A percentile compares a stretch with the other conserved stretches of the same genome.
Conservation (phyloP, 331 rosid species). For the Acacia concinna region DNA sequence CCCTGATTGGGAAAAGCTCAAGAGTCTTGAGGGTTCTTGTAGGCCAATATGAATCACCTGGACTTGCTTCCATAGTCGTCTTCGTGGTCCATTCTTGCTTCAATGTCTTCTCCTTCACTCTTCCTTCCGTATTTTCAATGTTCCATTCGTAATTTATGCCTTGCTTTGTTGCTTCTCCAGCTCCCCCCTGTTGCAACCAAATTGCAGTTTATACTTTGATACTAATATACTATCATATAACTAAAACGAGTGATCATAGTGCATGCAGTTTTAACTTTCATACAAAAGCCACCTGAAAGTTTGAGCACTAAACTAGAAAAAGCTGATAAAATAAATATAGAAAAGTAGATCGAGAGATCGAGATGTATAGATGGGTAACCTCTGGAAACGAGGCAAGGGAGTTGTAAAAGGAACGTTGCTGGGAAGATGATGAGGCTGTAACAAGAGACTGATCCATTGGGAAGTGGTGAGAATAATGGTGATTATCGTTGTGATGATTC, state of each 20-base stretch:
- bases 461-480: not conserved
- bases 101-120: not conserved
- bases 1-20: not conserved
- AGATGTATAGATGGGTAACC: not conserved
- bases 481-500: not conserved
- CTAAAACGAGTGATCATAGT: not conserved
- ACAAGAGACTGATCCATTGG: not conserved
- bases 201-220: not conserved
- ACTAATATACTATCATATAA: not conserved
- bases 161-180: not conserved
- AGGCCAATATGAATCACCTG: not conserved
- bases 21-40: not conserved
- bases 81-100: not conserved
- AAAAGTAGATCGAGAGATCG: not conserved
- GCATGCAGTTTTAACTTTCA: not conserved
- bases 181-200: not conserved
- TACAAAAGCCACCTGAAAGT: not conserved
- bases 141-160: not conserved
- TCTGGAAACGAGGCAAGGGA: not conserved
- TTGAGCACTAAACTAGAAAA: not conserved
- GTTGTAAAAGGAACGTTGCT: not conserved
- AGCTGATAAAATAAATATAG: not conserved
- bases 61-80: not conserved
- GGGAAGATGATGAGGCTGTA: not conserved
- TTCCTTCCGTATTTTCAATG: not conserved